These are phyloP conservation scores for Pseudognaphalium luteoalbum DNA, from an alignment of 129 eudicot species.

Conservation along the genomic window DNA sequence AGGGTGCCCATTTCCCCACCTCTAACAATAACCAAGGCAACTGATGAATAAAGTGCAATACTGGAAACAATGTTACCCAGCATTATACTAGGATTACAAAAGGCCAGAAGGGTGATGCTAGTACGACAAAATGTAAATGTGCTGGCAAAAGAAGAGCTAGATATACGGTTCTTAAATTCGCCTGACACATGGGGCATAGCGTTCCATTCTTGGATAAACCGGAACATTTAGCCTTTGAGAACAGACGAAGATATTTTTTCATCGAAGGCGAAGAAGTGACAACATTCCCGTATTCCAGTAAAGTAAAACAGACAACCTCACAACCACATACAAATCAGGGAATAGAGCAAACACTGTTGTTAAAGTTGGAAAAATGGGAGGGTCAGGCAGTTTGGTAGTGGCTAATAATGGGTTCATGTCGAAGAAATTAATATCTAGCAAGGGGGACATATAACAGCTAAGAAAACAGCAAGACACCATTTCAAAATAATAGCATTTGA, in stretches of 20 bases:
- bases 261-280: slow-evolving; percentile 77
- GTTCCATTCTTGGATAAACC: not conserved
- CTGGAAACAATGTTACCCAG: not conserved
- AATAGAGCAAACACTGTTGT: not conserved
- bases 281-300: slow-evolving; percentile 93
- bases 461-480: too few species aligned
- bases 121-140: slow-evolving; percentile 47
- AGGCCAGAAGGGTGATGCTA: too few species aligned
- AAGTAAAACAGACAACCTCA: not conserved
- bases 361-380: too few species aligned
- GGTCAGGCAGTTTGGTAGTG: too few species aligned
- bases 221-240: too few species aligned
- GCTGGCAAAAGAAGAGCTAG: slow-evolving; percentile 89
- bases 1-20: too few species aligned
- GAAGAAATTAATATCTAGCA: too few species aligned
- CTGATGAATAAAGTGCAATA: not conserved
- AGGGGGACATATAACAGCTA: too few species aligned
- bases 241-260: too few species aligned
- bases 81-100: not conserved
- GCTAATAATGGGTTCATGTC: too few species aligned
- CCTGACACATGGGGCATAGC: slow-evolving; percentile 86
- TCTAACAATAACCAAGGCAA: not conserved
- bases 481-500: too few species aligned
- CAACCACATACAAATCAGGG: not conserved
- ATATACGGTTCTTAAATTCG: slow-evolving; percentile 73